Evolutionary conservation across 768 basidiomycete genomes (phyloP).

Genomic region (Butyriboletus loyo): DNA sequence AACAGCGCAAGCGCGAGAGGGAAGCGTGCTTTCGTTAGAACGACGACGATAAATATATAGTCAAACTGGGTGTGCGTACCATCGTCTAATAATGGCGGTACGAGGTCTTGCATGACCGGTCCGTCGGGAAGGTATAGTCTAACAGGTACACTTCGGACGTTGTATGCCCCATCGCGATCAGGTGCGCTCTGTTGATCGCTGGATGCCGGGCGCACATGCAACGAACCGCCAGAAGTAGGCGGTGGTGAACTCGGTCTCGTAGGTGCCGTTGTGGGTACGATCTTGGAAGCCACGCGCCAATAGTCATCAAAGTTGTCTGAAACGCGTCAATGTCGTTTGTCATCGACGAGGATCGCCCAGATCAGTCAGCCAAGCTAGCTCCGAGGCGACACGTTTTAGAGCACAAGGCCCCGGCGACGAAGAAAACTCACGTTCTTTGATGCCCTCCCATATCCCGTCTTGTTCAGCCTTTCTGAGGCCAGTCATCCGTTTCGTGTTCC

Average conservation of each 20-base stretch:
- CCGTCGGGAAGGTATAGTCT: conserved; percentile 88
- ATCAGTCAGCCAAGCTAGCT: conserved; percentile 23
- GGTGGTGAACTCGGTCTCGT: conserved; percentile 56
- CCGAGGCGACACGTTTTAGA: conserved; percentile 12
- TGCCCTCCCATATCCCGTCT: conserved; percentile 96
- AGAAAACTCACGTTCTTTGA: conserved; percentile 80
- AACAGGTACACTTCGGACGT: conserved; percentile 83
- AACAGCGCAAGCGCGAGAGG: not conserved
- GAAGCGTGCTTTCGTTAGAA: conserved; percentile 3
- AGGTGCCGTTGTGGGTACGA: conserved; percentile 77
- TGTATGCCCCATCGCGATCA: conserved; percentile 84
- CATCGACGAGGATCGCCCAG: conserved; percentile 13
- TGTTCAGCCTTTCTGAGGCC: conserved; percentile 87
- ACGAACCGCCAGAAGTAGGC: conserved; percentile 49
- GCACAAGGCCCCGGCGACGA: conserved; percentile 17
- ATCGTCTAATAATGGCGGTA: conserved; percentile 73
- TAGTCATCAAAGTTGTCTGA: conserved; percentile 95
- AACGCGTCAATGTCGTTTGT: conserved; percentile 8
- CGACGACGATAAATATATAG: not conserved
- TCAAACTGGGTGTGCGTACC: conserved; percentile 45
- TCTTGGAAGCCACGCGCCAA: conserved; percentile 90
- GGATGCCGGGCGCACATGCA: conserved; percentile 64
- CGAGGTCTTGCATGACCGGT: conserved; percentile 87
- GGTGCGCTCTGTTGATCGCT: conserved; percentile 50
- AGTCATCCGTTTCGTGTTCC: conserved; percentile 92